Evolutionary conservation across 2,329 filamentous ascomycete genomes (phyloP), one percentile per base, ranked within the genome.

Genomic region (Stagonosporopsis rhizophila): DNA sequence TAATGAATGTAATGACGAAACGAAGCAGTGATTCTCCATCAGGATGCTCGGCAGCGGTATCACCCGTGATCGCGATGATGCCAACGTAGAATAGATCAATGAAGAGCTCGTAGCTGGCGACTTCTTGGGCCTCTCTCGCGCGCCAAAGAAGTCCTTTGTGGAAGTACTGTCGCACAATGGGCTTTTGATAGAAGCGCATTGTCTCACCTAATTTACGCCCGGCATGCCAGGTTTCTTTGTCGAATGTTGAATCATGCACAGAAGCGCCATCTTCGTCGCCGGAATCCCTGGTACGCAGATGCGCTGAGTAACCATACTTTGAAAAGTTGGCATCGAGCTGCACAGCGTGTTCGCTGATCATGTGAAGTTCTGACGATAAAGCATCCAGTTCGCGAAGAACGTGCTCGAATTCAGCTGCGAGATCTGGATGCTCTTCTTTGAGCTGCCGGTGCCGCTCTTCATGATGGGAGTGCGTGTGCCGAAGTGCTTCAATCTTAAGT

Each of bases 91-190:
- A 78, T 32, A 88, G 77, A 64, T 88, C 87, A 12, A 87, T 81
- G 64, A 88, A 88, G 1, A 89, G 80, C 69, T 89, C 87, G 65
- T 87, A 88, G 15, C 80, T 82, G 61, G 84, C 84, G 6, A 88
- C 85, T 70, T 87, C 81, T n/a, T 85, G 84, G 19, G 79, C 76
- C 46, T 83, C 81, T 7, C 80, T 80, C 2, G 85, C 82, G 45
- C 87, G 79, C 86, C 86, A 89, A 7, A 89, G 72, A 12, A 89
- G 78, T 0, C 85, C 86, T 56, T 85, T 84, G 68, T 89, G 85
- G 64, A 88, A 88, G 74, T 88, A 88, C 74, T 89, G 87, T 55
- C 85, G 80, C 3, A 89, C 79, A 6, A 84, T 81, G 0, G 87
- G 86, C 59, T 79, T 81, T 68, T 84, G 84, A 68, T 85, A 86